Evolutionary conservation across 805 yeast genomes (phyloP), one percentile per base, ranked within the genome.

Genomic region (Zygosaccharomyces bisporus): DNA sequence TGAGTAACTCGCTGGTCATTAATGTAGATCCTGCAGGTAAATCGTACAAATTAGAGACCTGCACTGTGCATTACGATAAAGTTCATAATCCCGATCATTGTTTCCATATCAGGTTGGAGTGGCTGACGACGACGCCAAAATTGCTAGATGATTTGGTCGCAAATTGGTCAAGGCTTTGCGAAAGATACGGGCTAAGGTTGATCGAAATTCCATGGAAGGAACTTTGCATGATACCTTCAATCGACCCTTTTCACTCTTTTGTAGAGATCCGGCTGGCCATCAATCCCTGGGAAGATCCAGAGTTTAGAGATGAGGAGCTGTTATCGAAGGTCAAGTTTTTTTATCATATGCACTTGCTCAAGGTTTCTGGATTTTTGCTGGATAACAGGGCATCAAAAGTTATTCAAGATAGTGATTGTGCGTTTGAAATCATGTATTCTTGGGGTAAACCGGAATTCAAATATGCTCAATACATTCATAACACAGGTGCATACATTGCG

Each of bases 11-110:
- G 1, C 72, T 90, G 23, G 70, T 74, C 35, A 77, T 78, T 53
- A 86, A 91, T 60, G 76, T 88, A 13, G 99, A 93, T 59, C 86
- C 91, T 0, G 67, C 73, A 21, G 69, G 72, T 2, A 74, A 79
- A 47, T 87, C 96, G 0, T 80, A 80, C 62, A 77, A 89, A 44
- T 83, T 84, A 0, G 99, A 93, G 54, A 64, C 81, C 2, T 71
- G 89, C 35, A 79, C 80, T 4, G 88, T 93, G 1, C 97, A 91
- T 64, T 86, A 87, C 57, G 99, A 93, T 60, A 75, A 82, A 34
- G 90, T 90, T 3, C 96, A 89, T 61, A 91, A 90, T 58, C 96
- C 97, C 0, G 91, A 86, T 53, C 95, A 90, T 56, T 90, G 97
- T 59, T 93, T 82, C 68, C 98, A 91, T 58, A 75, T 93, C 24